Conservation (phyloP, 805 yeast species). For the Myxozyma neotropica region DNA sequence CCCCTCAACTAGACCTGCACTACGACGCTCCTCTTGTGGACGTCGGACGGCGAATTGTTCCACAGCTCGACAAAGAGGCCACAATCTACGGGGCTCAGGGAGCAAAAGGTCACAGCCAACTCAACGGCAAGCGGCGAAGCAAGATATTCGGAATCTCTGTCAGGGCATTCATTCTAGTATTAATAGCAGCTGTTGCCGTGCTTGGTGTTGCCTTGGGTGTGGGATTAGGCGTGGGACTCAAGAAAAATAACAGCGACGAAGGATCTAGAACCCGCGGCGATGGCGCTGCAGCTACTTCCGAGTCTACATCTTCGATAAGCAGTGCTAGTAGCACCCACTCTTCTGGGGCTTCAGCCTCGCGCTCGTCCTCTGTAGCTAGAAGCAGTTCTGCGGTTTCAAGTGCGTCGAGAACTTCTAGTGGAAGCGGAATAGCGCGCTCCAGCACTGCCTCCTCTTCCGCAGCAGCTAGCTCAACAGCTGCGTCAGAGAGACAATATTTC, state of each 20-base stretch:
- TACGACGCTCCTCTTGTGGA: neutral
- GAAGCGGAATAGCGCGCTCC: neutral
- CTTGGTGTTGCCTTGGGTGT: constrained; percentile 4
- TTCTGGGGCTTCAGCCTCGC: neutral
- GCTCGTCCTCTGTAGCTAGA: neutral
- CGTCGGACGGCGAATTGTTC: neutral
- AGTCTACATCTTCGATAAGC: neutral
- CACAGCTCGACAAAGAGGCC: neutral
- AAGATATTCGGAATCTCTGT: neutral
- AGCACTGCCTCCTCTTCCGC: constrained; percentile 8
- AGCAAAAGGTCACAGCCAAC: neutral
- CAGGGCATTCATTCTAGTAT: neutral
- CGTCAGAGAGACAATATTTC: neutral
- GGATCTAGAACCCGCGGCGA: neutral
- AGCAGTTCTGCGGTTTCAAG: neutral
- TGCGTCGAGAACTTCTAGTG: neutral
- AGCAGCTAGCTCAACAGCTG: neutral
- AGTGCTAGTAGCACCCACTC: neutral
- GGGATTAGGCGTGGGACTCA: constrained; percentile 8
- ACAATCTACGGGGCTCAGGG: neutral
- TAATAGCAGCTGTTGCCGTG: neutral
- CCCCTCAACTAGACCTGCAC: neutral
- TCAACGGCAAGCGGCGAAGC: neutral
- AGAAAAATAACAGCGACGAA: neutral
- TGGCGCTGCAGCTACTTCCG: neutral